Base-by-base conservation (phyloP, 371 early-diverging fungal genomes). In the Mortierella sp. region DNA sequence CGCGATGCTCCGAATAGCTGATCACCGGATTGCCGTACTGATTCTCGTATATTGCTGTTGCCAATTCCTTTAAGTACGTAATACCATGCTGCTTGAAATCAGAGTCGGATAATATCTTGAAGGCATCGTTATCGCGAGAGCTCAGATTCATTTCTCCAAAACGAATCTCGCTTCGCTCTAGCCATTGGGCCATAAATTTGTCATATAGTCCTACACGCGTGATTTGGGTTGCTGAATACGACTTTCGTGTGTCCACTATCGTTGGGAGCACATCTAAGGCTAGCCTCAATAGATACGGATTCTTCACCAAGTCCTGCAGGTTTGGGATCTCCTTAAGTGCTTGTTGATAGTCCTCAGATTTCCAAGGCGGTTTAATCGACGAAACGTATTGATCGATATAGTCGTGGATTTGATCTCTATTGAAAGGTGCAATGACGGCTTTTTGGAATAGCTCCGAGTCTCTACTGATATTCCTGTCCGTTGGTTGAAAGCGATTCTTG, bases 171-270 rank as follows among this genome's bases (percentile, higher is more conserved):
- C 58, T 64, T 37, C 20, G 28, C 32, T 28, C 43, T 30, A 72
- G 26, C 62, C 66, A 62, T 20, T 66, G 52, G 2, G 4, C 22
- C 2, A 62, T 16, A 18, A 66, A 72, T 5, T 28, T 20, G 22
- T 73, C 68, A 11, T 67, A 73, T 20, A 73, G 62, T 45, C 14
- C 39, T 2, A 63, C 28, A 0, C 68, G 68, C 3, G 73, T 67
- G 24, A 68, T 35, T 1, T 26, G 5, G 1, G 47, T 24, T 0
- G 14, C 16, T 14, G 66, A 54, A n/a, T 54, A 39, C 10, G 43
- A 43, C 1, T 10, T 4, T 3, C 22, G 22, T 4, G n/a, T 9
- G 5, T 40, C 5, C 4, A 63, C 45, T 11, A 72, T 16, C n/a
- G 30, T 14, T 5, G 73, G 67, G 3, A 72, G 40, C 0, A 60